phyloP scores from a whole-genome alignment of 1,284 basidiomycete genomes.

The Ganoderma sp. region DNA sequence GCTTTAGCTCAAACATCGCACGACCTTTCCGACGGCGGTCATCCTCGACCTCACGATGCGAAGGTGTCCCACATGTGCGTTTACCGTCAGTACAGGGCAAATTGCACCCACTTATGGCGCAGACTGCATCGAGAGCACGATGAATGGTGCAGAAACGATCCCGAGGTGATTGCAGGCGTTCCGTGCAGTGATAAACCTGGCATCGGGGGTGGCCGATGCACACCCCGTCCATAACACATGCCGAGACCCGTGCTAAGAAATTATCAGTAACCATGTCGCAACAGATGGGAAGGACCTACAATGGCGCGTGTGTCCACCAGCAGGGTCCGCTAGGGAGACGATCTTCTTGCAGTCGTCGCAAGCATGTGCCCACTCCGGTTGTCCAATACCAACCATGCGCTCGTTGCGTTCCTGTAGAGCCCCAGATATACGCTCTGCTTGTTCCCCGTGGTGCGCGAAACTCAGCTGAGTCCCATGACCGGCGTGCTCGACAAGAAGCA shows the following conservation, averaged over 20 bases:
- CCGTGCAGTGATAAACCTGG: slow-evolving; percentile 32
- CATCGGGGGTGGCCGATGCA: slow-evolving; percentile 43
- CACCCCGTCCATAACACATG: slow-evolving; percentile 42
- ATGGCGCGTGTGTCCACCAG: background rate
- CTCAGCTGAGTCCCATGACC: background rate
- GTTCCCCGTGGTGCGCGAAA: background rate
- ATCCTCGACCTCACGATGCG: background rate
- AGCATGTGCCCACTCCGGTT: slow-evolving; percentile 28
- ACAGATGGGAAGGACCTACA: background rate
- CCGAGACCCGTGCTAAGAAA: slow-evolving; percentile 14
- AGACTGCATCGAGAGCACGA: background rate
- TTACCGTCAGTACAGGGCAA: background rate
- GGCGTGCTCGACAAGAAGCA: background rate
- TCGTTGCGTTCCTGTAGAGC: background rate
- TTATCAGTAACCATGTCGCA: background rate
- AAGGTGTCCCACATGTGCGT: background rate
- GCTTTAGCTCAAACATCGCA: background rate
- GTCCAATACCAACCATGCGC: slow-evolving; percentile 2
- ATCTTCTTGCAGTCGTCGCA: slow-evolving; percentile 31
- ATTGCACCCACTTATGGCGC: background rate
- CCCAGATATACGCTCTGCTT: background rate
- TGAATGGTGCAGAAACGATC: slow-evolving; percentile 24
- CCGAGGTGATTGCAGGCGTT: slow-evolving; percentile 25
- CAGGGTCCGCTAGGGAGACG: background rate
- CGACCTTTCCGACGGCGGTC: too few species aligned